Evolutionary conservation across 2,329 filamentous ascomycete genomes (phyloP), one percentile per base, ranked within the genome.

Genomic region (Curvularia hawaiiensis): DNA sequence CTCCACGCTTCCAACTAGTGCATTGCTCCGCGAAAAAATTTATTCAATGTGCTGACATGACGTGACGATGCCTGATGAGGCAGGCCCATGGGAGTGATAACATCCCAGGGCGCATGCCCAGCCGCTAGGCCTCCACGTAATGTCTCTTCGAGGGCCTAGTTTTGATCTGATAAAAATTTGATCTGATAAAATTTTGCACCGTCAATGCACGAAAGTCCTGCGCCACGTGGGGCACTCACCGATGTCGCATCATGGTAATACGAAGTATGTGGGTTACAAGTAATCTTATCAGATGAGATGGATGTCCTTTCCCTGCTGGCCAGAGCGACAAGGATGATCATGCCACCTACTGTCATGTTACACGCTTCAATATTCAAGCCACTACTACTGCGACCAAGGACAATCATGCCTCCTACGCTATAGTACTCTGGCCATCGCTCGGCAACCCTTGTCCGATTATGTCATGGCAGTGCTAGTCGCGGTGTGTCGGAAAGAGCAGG

Each of bases 231-330:
- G 24, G 43, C 46, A n/a, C 47, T 58, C 56, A 59, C 63, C 64
- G 58, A 66, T 59, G 51, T 63, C 60, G 67, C 60, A 52, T 50
- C 38, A 31, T 12, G 28, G 8, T 30, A 30, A 20, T 35, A n/a
- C n/a, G n/a, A n/a, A n/a, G n/a, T n/a, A 30, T 16, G 16, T 22
- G 33, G 22, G 30, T 26, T 38, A 22, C 30, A 50, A 40, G 12
- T 47, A 39, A 69, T 70, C 67, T 71, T 69, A 71, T 71, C 67
- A 66, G 68, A 71, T 71, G 54, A 63, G 59, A 65, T 68, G 54
- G 35, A 59, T 47, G 52, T 43, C 59, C 52, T 41, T 33, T 50
- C 58, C 48, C 26, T 59, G 60, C 41, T 14, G 3, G 31, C 24
- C 41, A 50, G 40, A 20, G 41, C 20, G 52, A 49, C 53, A 46